phyloP scores from a whole-genome alignment of 768 basidiomycete species.

The Mycena filopes region DNA sequence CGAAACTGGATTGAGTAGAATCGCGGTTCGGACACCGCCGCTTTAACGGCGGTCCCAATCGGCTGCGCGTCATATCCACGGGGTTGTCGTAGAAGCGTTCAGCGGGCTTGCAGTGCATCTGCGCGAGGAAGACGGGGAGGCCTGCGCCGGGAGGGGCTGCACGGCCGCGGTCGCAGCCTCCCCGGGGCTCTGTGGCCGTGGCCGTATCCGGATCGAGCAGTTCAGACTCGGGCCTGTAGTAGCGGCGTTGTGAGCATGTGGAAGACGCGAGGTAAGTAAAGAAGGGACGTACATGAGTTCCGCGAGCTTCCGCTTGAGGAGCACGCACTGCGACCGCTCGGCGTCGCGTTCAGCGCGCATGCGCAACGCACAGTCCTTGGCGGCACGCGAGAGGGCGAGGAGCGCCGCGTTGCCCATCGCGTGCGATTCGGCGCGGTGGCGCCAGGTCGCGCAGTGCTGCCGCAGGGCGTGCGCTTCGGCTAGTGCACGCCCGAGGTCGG shows the following conservation, averaged over 20 bases:
- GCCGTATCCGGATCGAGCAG: not conserved
- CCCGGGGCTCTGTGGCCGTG: not conserved
- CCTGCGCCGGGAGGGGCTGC: too few species aligned
- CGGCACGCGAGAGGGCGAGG: slow-evolving; percentile 53
- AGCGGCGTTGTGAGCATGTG: not conserved
- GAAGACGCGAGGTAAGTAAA: not conserved
- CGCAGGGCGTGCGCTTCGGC: slow-evolving; percentile 57
- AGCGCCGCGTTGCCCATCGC: slow-evolving; percentile 59
- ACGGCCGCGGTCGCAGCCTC: not conserved
- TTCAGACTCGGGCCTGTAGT: not conserved
- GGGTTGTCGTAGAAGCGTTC: slow-evolving; percentile 10
- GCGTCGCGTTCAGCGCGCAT: slow-evolving; percentile 23
- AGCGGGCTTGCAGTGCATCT: not conserved
- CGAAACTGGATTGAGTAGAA: not conserved
- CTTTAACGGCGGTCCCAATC: slow-evolving; percentile 26
- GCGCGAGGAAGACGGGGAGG: slow-evolving; percentile 23
- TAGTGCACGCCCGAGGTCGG: slow-evolving; percentile 39
- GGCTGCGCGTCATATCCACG: slow-evolving; percentile 10
- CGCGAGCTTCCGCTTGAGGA: slow-evolving; percentile 27
- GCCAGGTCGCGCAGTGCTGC: slow-evolving; percentile 56
- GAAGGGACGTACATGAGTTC: slow-evolving; percentile 14
- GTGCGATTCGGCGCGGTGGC: slow-evolving; percentile 60
- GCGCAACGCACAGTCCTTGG: slow-evolving; percentile 36
- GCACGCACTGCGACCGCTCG: slow-evolving; percentile 2
- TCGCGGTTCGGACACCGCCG: slow-evolving; percentile 7